Evolutionary conservation across 495 filamentous ascomycete genomes (phyloP).

Genomic region (Thermothielavioides terrestris): DNA sequence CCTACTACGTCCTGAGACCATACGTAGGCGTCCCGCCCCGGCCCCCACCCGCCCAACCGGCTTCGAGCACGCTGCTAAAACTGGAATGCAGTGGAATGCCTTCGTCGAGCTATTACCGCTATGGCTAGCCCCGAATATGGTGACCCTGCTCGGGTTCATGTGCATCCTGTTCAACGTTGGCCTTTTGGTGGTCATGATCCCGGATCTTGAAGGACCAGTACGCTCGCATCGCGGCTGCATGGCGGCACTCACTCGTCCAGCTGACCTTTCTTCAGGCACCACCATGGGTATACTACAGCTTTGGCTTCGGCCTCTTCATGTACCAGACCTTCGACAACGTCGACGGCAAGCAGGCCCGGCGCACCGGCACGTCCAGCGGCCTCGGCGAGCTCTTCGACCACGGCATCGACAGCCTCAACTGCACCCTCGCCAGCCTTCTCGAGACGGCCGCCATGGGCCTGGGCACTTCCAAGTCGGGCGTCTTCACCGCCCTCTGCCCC

Average conservation of each 20-base stretch:
- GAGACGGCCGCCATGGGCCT: conserved; percentile 88
- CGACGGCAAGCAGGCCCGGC: conserved; percentile 91
- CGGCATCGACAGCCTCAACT: conserved; percentile 96
- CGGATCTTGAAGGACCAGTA: conserved; percentile 87
- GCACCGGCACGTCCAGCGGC: conserved; percentile 90
- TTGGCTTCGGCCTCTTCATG: conserved; percentile 91
- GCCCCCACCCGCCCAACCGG: conserved; percentile 2
- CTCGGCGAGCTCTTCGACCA: conserved; percentile 97
- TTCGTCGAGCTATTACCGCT: conserved; percentile 86
- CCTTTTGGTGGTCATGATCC: conserved; percentile 72
- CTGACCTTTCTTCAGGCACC: conserved; percentile 50
- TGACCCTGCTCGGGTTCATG: conserved; percentile 89
- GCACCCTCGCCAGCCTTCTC: conserved; percentile 79
- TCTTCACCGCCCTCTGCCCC: conserved; percentile 84
- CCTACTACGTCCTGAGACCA: conserved; percentile 83
- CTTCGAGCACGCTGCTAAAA: neutral
- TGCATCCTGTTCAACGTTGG: conserved; percentile 85
- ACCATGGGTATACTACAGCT: conserved; percentile 89
- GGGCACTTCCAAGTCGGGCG: conserved; percentile 69
- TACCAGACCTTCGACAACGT: conserved; percentile 99
- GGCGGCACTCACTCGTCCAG: neutral
- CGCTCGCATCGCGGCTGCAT: conserved; percentile 21
- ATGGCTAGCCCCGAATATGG: conserved; percentile 97
- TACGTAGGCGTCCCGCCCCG: conserved; percentile 57
- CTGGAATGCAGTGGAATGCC: conserved; percentile 73